phyloP scores from a whole-genome alignment of 345 rosid species.

The Camelina laxa region DNA sequence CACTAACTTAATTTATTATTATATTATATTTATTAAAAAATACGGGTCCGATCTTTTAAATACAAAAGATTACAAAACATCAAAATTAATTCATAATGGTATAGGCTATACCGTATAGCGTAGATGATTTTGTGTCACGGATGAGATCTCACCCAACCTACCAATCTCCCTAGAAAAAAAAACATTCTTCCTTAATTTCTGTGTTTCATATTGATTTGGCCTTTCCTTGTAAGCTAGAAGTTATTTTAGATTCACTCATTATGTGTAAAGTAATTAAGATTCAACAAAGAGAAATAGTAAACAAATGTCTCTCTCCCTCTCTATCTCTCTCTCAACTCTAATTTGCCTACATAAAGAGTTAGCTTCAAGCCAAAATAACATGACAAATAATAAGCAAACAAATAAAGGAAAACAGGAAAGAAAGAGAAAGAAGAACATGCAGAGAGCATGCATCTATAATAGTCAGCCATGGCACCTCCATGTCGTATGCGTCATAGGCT shows the following conservation, averaged over 20 bases:
- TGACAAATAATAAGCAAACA: conserved; percentile 21
- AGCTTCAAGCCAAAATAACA: conserved; percentile 14
- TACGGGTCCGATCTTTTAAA: too few species aligned
- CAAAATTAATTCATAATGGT: too few species aligned
- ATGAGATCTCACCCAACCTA: too few species aligned
- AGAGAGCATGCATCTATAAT: conserved; percentile 10
- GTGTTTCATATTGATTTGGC: too few species aligned
- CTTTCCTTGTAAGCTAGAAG: background rate
- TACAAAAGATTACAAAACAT: too few species aligned
- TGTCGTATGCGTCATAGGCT: conserved; percentile 59
- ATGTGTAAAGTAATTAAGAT: conserved; percentile 14
- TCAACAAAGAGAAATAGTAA: background rate
- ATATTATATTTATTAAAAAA: too few species aligned
- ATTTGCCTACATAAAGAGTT: conserved; percentile 19
- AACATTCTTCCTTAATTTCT: too few species aligned
- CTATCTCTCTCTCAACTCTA: conserved; percentile 11
- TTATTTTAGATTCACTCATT: background rate
- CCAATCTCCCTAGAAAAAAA: too few species aligned
- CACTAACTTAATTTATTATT: too few species aligned
- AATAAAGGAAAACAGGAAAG: background rate
- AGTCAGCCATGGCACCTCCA: conserved; percentile 44
- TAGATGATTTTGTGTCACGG: too few species aligned
- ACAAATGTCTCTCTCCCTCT: too few species aligned
- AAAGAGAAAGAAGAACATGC: conserved; percentile 38
- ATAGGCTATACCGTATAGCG: too few species aligned